Percentiles rank a stretch among this genome's conserved stretches.
These are phyloP conservation scores for Suhomyces kunorum DNA, from an alignment of 1,139 yeast species.

Conservation along the genomic window DNA sequence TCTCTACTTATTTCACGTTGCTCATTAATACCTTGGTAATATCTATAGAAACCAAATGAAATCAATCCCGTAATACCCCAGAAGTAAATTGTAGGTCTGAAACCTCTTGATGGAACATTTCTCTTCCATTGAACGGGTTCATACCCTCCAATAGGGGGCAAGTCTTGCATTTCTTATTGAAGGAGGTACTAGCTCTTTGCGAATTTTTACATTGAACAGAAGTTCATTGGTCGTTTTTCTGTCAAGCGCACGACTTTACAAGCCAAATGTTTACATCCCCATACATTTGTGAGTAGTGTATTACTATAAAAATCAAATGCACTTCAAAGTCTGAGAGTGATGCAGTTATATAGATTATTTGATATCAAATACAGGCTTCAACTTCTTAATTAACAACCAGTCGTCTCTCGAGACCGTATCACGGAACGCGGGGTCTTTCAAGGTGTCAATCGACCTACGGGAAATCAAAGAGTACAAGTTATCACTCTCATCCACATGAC, in stretches of 20 bases:
- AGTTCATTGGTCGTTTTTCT: constrained; percentile 15
- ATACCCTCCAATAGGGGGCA: constrained; percentile 87
- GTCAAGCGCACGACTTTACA: constrained; percentile 10
- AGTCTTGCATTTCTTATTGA: constrained; percentile 59
- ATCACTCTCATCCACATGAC: constrained; percentile 95
- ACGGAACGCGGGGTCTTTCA: constrained; percentile 97
- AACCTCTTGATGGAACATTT: constrained; percentile 82
- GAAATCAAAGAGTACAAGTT: constrained; percentile 82
- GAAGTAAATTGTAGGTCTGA: constrained; percentile 73
- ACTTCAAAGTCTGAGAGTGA: not conserved
- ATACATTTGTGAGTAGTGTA: too few species aligned
- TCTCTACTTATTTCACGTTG: constrained; percentile 77
- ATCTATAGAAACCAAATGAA: constrained; percentile 71
- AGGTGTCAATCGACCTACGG: constrained; percentile 90
- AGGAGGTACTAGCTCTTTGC: not conserved
- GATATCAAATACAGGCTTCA: constrained; percentile 84
- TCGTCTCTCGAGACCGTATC: constrained; percentile 91
- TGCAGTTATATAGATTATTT: constrained; percentile 38
- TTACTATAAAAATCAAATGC: not conserved
- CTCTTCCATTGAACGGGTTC: constrained; percentile 90
- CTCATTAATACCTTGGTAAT: constrained; percentile 70
- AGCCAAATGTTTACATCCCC: too few species aligned
- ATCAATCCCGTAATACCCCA: constrained; percentile 64
- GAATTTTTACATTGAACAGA: constrained; percentile 10
- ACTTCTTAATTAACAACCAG: constrained; percentile 86